Percentiles rank a stretch among this genome's conserved stretches.
These are phyloP conservation scores for Beta corolliflora DNA, from an alignment of 179 eudicot genomes.

Conservation along the genomic window DNA sequence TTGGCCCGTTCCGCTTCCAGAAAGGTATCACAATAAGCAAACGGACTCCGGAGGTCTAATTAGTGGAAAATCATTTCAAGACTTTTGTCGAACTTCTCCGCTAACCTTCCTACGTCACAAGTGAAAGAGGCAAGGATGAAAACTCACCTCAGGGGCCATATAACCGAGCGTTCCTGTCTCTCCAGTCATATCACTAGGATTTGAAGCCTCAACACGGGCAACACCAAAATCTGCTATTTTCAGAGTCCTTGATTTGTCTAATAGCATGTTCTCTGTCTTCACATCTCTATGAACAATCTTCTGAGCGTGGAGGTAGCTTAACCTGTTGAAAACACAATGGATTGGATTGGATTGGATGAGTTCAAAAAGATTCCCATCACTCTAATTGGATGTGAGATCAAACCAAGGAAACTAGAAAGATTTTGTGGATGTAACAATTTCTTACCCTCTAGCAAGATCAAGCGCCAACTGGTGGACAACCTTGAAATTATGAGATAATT, in stretches of 20 bases:
- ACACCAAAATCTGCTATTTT: slow-evolving; percentile 99
- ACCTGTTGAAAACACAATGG: slow-evolving; percentile 41
- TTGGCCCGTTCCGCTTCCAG: no score
- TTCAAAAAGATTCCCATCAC: not conserved
- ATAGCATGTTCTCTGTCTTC: slow-evolving; percentile 93
- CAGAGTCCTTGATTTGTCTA: slow-evolving; percentile 83
- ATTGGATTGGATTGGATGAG: slow-evolving; percentile 9
- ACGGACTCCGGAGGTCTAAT: no score
- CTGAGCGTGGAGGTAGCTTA: slow-evolving; percentile 92
- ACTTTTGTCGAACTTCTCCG: no score
- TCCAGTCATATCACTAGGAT: slow-evolving; percentile 97
- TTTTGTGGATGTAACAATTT: slow-evolving; percentile 1
- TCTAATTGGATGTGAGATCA: not conserved
- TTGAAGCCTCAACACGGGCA: slow-evolving; percentile 97
- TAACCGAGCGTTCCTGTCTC: slow-evolving; percentile 99
- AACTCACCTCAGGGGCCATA: slow-evolving; percentile 96
- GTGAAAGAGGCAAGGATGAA: not conserved
- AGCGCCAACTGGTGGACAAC: slow-evolving; percentile 94
- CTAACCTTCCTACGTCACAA: no score
- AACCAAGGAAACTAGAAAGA: not conserved
- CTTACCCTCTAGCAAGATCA: slow-evolving; percentile 97
- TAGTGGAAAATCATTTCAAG: no score
- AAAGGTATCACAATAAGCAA: no score
- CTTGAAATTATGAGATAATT: slow-evolving; percentile 90
- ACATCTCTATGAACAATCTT: slow-evolving; percentile 98